A percentile compares a stretch with the other conserved stretches of the same genome.
Conservation (phyloP, 1,284 basidiomycete species). For the Tremellales sp. region DNA sequence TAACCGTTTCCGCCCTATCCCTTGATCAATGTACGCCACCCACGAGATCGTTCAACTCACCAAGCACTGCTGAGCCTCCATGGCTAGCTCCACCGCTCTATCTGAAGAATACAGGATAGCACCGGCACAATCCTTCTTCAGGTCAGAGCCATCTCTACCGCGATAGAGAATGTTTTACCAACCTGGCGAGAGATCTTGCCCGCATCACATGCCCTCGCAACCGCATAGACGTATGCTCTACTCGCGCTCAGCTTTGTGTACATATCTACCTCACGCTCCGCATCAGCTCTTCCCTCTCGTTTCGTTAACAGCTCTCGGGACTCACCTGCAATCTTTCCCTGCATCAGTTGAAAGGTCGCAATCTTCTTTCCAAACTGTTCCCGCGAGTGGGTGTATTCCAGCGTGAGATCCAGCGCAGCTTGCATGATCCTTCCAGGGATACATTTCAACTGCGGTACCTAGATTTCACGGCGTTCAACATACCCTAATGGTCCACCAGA, state of each 20-base stretch:
- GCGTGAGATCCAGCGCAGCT: conserved; percentile 81
- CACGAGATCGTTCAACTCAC: conserved; percentile 15
- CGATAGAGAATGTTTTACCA: conserved; percentile 37
- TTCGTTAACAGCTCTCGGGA: neutral
- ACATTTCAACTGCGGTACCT: conserved; percentile 6
- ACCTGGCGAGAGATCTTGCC: conserved; percentile 78
- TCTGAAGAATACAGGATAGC: conserved; percentile 89
- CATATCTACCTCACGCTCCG: conserved; percentile 62
- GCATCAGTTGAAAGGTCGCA: conserved; percentile 93
- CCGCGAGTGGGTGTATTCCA: conserved; percentile 85
- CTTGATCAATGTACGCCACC: neutral
- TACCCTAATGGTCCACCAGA: conserved; percentile 72
- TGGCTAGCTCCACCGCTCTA: conserved; percentile 80
- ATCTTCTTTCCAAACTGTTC: conserved; percentile 84
- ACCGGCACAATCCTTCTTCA: conserved; percentile 76
- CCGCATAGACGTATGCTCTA: conserved; percentile 87
- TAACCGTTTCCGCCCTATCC: conserved; percentile 77
- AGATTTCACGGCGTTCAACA: conserved; percentile 16
- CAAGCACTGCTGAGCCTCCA: conserved; percentile 86
- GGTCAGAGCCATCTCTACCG: neutral
- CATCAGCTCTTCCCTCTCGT: neutral
- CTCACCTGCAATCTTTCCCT: conserved; percentile 61
- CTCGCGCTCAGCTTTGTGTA: conserved; percentile 89
- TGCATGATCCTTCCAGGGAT: conserved; percentile 94
- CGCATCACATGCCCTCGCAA: conserved; percentile 79